Base-by-base conservation (phyloP, 768 basidiomycete species). In the Omphalotus guepiniiformis region DNA sequence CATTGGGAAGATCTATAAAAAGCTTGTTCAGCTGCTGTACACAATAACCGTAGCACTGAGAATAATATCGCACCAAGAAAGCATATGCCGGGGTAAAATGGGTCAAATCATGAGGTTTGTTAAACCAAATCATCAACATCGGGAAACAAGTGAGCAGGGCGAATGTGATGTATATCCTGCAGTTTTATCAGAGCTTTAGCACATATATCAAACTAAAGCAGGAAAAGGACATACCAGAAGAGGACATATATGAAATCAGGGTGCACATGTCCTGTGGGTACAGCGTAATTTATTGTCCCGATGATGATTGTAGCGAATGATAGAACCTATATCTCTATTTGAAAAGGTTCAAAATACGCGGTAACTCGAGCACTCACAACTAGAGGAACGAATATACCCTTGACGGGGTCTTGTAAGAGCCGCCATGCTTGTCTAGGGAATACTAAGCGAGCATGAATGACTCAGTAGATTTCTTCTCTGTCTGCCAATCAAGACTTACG, bases 41-140 rank as follows among this genome's bases (percentile, higher is more conserved):
- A 29, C n/a, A n/a, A n/a, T n/a, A n/a, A n/a, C n/a, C n/a, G n/a
- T n/a, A n/a, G n/a, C n/a, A n/a, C n/a, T n/a, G n/a, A n/a, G 29
- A n/a, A 30, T 11, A 18, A 19, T 21, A 54, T 11, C 67, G 37
- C 38, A 72, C 71, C 53, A 74, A 52, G 47, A 69, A 69, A 1
- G 63, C 66, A 39, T 61, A 67, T 4, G 62, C 64, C 11, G 66
- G 64, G 9, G 64, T 64, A 51, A 75, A 74, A 18, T 64, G 62
- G 11, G 51, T 57, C 43, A 75, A 45, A 32, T 75, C 72, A 50
- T 75, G 73, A 4, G 74, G 70, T 40, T 70, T 57, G 45, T 72
- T 72, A 58, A 70, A 75, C 73, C 72, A 76, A 36, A 75, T 69
- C 67, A 73, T 70, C 41, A 75, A 55, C 74, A 75, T 74, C 5